Evolutionary conservation across 495 filamentous ascomycete species (phyloP).

Genomic region (Penicillium canescens): DNA sequence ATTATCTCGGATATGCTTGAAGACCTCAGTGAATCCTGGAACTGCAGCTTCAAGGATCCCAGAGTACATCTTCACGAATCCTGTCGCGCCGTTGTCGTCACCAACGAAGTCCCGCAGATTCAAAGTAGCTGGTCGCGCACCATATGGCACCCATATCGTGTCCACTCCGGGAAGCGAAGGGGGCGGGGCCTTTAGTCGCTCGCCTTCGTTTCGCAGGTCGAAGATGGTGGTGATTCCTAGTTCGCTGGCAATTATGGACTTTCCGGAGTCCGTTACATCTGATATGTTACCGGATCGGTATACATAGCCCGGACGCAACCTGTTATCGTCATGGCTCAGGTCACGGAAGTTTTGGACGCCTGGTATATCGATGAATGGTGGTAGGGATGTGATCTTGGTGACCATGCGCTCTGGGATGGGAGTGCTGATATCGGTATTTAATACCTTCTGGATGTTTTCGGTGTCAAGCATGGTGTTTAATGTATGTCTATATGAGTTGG

Average conservation of each 20-base stretch:
- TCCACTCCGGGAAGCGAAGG: constrained; percentile 40
- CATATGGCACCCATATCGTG: constrained; percentile 48
- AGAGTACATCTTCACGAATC: constrained; percentile 55
- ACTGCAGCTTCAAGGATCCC: constrained; percentile 43
- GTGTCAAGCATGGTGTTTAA: constrained; percentile 17
- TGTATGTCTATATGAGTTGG: background rate
- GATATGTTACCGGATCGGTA: constrained; percentile 54
- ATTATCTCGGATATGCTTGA: constrained; percentile 42
- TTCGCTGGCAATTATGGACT: constrained; percentile 39
- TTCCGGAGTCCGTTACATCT: constrained; percentile 50
- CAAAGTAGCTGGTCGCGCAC: constrained; percentile 27
- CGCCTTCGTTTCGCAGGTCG: constrained; percentile 65
- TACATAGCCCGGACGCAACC: constrained; percentile 41
- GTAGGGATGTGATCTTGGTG: constrained; percentile 27
- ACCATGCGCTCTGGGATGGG: constrained; percentile 29
- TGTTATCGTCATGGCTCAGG: constrained; percentile 46
- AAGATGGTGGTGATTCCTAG: constrained; percentile 63
- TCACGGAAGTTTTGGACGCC: constrained; percentile 56
- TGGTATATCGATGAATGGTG: constrained; percentile 56
- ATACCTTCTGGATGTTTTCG: constrained; percentile 20
- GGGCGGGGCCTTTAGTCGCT: constrained; percentile 38
- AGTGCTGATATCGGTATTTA: constrained; percentile 30
- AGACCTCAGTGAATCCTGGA: constrained; percentile 31
- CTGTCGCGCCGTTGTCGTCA: constrained; percentile 52
- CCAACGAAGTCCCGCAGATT: constrained; percentile 57